Conservation (phyloP, 192 early-diverging fungal genomes). For the Entophlyctis luteolus region DNA sequence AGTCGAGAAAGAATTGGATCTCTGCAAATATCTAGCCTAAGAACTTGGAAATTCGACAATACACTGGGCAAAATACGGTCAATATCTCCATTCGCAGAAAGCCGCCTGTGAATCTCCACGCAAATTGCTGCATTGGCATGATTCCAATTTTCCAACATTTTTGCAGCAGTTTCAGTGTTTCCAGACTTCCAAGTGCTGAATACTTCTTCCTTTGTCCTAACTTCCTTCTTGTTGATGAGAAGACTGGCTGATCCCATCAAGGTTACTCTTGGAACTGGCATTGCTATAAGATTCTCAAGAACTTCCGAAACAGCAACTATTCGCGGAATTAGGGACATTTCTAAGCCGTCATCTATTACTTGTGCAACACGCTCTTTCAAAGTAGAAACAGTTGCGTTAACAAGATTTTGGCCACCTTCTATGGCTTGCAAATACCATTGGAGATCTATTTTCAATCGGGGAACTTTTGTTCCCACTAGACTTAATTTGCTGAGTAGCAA, state of each 20-base stretch:
- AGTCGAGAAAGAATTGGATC: constrained; percentile 23
- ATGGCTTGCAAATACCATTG: constrained; percentile 27
- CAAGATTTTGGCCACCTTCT: background rate
- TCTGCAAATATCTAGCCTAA: constrained; percentile 26
- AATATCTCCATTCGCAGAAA: background rate
- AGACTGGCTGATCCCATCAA: background rate
- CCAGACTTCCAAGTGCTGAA: constrained; percentile 20
- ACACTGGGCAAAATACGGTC: constrained; percentile 25
- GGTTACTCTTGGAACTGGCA: constrained; percentile 26
- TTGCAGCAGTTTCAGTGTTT: background rate
- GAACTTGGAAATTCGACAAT: constrained; percentile 19
- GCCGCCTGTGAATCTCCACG: background rate
- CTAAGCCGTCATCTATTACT: background rate
- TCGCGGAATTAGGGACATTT: constrained; percentile 16
- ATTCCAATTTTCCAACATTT: background rate
- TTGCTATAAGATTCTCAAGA: constrained; percentile 2
- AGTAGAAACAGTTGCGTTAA: constrained; percentile 11
- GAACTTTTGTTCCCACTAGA: background rate
- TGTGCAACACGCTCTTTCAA: constrained; percentile 13
- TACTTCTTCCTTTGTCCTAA: background rate
- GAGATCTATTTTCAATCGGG: constrained; percentile 8
- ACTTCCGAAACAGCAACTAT: constrained; percentile 15
- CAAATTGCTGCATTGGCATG: background rate
- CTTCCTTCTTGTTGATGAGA: background rate
- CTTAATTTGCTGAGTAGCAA: constrained; percentile 7